These are phyloP conservation scores for Colletotrichum sp. DNA, from an alignment of 2,329 filamentous ascomycete genomes.

Conservation along the genomic window DNA sequence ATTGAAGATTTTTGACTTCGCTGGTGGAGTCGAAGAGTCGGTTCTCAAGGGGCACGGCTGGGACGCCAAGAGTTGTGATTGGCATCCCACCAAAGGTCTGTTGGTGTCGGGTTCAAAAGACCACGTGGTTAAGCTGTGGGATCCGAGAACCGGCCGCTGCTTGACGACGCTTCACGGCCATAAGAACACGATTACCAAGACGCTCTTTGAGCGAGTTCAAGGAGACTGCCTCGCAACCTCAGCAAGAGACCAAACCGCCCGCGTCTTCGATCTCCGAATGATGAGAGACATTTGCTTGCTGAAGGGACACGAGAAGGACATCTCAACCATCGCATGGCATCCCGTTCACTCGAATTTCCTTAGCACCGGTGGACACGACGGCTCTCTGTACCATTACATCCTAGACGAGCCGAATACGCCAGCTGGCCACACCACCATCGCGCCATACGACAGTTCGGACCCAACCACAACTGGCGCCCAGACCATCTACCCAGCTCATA, in stretches of 20 bases:
- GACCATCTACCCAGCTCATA: constrained; percentile 91
- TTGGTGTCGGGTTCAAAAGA: constrained; percentile 97
- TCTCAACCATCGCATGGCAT: constrained; percentile 92
- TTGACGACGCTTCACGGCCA: constrained; percentile 94
- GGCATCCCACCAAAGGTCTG: constrained; percentile 94
- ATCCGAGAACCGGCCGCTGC: constrained; percentile 88
- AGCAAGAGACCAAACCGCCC: constrained; percentile 88
- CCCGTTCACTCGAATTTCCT: constrained; percentile 89
- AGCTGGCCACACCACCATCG: constrained; percentile 72
- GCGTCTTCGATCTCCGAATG: constrained; percentile 95
- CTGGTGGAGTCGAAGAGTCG: constrained; percentile 81
- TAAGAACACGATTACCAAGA: constrained; percentile 96
- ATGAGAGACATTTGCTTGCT: constrained; percentile 97
- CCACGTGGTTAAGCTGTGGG: constrained; percentile 97
- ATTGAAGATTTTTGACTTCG: constrained; percentile 96
- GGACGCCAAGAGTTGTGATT: constrained; percentile 97
- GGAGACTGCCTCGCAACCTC: constrained; percentile 89
- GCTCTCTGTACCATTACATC: constrained; percentile 91
- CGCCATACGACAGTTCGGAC: constrained; percentile 86
- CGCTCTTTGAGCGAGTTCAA: constrained; percentile 84
- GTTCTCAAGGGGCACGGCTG: constrained; percentile 93
- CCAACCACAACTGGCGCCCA: constrained; percentile 82
- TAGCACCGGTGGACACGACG: constrained; percentile 89
- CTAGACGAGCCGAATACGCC: constrained; percentile 93
- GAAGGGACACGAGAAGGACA: constrained; percentile 94